Evolutionary conservation across 768 basidiomycete genomes (phyloP).

Genomic region (Tephrocybe sp.): DNA sequence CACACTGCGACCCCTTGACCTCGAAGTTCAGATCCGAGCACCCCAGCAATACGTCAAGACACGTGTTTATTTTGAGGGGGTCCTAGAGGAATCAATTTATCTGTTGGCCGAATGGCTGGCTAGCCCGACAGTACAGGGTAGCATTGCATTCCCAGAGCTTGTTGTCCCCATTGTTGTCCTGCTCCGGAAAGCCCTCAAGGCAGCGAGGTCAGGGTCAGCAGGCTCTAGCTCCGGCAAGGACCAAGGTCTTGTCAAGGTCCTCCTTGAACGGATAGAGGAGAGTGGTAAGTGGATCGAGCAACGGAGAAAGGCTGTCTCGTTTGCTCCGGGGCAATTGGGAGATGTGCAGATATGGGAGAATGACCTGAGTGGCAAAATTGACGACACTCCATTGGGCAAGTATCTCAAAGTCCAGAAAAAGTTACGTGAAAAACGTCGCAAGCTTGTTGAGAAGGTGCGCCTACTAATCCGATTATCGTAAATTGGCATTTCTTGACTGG

Average conservation of each 20-base stretch:
- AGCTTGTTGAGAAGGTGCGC: constrained; percentile 72
- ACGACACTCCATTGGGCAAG: constrained; percentile 76
- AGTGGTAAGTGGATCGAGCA: constrained; percentile 78
- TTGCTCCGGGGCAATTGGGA: constrained; percentile 69
- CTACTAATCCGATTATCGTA: background rate
- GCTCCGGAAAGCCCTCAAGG: constrained; percentile 75
- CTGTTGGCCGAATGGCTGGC: constrained; percentile 83
- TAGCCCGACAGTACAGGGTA: constrained; percentile 68
- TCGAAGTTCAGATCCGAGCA: constrained; percentile 83
- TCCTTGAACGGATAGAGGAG: constrained; percentile 88
- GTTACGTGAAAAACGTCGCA: constrained; percentile 70
- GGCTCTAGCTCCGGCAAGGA: constrained; percentile 49
- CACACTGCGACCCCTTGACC: constrained; percentile 85
- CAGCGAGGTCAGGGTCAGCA: constrained; percentile 38
- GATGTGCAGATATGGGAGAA: constrained; percentile 79
- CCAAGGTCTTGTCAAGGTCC: constrained; percentile 60
- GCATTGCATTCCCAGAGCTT: constrained; percentile 94
- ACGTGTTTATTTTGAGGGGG: constrained; percentile 77
- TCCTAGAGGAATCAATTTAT: constrained; percentile 81
- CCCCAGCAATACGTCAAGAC: constrained; percentile 90
- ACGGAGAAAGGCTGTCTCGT: constrained; percentile 65
- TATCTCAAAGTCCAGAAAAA: constrained; percentile 83
- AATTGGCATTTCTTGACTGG: constrained; percentile 18
- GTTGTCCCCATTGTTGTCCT: constrained; percentile 74
- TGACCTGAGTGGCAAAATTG: constrained; percentile 52